phyloP scores from a whole-genome alignment of 768 basidiomycete genomes.

The Russula brevipes region DNA sequence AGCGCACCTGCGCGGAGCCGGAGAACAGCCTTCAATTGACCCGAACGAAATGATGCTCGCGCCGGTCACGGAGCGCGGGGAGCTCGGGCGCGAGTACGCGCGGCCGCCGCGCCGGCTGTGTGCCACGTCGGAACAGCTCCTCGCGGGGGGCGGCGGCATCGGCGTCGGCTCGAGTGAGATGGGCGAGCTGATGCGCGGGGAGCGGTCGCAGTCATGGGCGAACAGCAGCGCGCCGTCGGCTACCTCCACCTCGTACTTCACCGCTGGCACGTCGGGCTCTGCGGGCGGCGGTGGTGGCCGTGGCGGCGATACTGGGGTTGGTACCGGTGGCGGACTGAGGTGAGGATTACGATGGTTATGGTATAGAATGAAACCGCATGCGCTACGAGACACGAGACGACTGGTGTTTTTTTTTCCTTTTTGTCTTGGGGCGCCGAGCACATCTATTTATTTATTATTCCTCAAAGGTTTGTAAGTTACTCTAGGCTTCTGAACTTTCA shows the following conservation, averaged over 20 bases:
- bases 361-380: too few relatives aligned
- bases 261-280: background rate
- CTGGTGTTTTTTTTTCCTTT: too few relatives aligned
- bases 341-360: background rate
- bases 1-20: constrained; percentile 11
- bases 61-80: constrained; percentile 23
- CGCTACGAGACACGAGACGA: too few relatives aligned
- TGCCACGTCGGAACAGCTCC: background rate
- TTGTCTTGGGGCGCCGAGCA: too few relatives aligned
- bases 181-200: constrained; percentile 6
- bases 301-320: background rate
- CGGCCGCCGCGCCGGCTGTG: background rate
- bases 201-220: constrained; percentile 10
- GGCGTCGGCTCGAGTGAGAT: constrained; percentile 1
- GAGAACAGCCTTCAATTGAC: constrained; percentile 21
- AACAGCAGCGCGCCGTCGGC: too few relatives aligned
- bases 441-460: too few relatives aligned
- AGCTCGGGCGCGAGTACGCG: background rate
- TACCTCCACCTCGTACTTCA: too few relatives aligned
- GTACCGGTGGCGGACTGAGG: background rate
- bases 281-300: background rate
- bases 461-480: too few relatives aligned
- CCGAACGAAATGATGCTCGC: constrained; percentile 16
- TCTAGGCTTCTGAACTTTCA: too few relatives aligned
- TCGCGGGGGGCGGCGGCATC: background rate